phyloP scores from a whole-genome alignment of 192 early-diverging fungal species.

The Backusella westeae region DNA sequence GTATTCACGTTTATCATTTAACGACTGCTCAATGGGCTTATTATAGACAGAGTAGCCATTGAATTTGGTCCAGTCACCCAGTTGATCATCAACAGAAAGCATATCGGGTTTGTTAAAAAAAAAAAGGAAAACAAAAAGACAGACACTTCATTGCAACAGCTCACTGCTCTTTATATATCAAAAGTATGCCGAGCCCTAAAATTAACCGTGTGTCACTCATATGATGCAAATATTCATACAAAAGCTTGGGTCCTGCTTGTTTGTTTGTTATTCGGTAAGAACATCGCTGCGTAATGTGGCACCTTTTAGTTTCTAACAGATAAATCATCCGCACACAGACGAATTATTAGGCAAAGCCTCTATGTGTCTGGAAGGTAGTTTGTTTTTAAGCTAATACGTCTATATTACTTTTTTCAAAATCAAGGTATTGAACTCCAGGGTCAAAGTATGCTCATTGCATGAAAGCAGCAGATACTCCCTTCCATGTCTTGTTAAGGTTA shows the following conservation, averaged over 20 bases:
- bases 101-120: neutral
- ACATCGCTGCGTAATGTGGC: neutral
- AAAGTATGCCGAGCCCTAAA: neutral
- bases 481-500: too few species aligned
- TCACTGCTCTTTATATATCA: neutral
- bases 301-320: neutral
- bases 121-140: neutral
- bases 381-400: too few species aligned
- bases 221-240: neutral
- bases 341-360: too few species aligned
- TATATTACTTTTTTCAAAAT: too few species aligned
- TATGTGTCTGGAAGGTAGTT: too few species aligned
- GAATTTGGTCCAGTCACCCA: neutral
- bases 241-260: neutral
- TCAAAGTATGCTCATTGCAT: too few species aligned
- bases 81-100: neutral
- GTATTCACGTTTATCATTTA: constrained; percentile 57
- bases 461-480: too few species aligned
- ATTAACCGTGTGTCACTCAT: neutral
- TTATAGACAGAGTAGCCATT: neutral
- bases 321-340: too few species aligned
- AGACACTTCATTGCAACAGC: neutral
- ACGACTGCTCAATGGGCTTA: constrained; percentile 46
- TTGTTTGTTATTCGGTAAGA: neutral
- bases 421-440: too few species aligned